Evolutionary conservation across 768 basidiomycete genomes (phyloP), one percentile per base, ranked within the genome.

Genomic region (Suillus alpinus): DNA sequence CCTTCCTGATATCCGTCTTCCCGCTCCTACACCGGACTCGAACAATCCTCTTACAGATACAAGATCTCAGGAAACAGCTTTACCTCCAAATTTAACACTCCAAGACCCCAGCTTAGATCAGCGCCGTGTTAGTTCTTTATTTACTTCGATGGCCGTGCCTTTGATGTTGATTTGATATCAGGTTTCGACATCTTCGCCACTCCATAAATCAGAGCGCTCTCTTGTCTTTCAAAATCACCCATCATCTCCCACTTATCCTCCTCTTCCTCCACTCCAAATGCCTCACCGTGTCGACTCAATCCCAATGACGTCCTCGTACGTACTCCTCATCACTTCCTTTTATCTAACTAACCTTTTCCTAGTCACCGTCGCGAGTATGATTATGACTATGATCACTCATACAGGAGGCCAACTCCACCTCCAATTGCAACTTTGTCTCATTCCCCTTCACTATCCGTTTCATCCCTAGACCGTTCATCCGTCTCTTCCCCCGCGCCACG

Each of bases 401-500:
- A 75, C 66, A 75, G 73, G 57, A 68, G 72, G 23, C 80, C 77
- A 59, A 83, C 75, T 58, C 84, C 78, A 37, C 83, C 77, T 2
- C 82, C 78, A 62, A 81, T 80, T 62, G 80, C 81, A 10, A 78
- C 80, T 47, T 76, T 78, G 62, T 75, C 84, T 29, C 83, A 84
- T 68, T 88, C 87, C 0, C 86, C 87, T 43, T 83, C 86, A 6
- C 75, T 83, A 39, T 86, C 84, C 10, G 79, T 82, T 39, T 83
- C 84, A 47, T 85, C 85, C 0, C 75, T 82, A 39, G 86, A 86
- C 76, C 81, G 84, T 67, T 83, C 83, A 49, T 81, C 83, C 37
- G 80, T 83, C 49, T 80, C 80, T n/a, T 84, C 86, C 1, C 85
- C 88, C 7, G 83, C 84, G 62, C 68, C 81, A 58, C 76, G 83